Conservation (phyloP, 1,139 yeast species). For the Sugiyamaella grinbergsii region DNA sequence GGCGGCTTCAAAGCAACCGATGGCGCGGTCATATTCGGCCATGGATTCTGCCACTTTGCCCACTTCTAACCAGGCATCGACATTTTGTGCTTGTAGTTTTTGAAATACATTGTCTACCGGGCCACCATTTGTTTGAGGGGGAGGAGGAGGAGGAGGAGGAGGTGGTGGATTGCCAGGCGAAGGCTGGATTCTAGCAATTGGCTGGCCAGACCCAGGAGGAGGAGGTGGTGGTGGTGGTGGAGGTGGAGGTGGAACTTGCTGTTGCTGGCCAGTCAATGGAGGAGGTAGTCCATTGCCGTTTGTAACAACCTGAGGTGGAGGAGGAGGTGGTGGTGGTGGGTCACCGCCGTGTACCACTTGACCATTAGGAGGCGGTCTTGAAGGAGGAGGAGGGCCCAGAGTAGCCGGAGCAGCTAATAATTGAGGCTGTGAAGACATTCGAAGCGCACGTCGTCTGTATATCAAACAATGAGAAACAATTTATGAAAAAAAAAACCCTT, state of each 20-base stretch:
- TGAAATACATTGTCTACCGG: conserved; percentile 50
- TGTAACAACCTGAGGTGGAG: conserved; percentile 14
- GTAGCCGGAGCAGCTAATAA: conserved; percentile 22
- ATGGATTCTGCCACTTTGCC: conserved; percentile 85
- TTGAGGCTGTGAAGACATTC: conserved; percentile 24
- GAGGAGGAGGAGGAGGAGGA: conserved; percentile 36
- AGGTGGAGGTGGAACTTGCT: conserved; percentile 23
- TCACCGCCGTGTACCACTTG: conserved; percentile 19
- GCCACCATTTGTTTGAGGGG: conserved; percentile 20
- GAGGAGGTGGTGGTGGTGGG: conserved; percentile 28
- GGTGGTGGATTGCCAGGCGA: conserved; percentile 14
- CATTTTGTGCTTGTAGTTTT: conserved; percentile 55
- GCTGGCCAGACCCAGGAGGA: conserved; percentile 19
- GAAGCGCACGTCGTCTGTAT: too few species aligned
- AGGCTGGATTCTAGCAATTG: conserved; percentile 17
- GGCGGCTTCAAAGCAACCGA: conserved; percentile 87
- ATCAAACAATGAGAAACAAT: too few species aligned
- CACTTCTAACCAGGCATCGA: conserved; percentile 91
- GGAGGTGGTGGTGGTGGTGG: conserved; percentile 28
- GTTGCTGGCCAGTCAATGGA: conserved; percentile 10
- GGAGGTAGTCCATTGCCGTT: conserved; percentile 27
- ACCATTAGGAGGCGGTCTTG: conserved; percentile 21
- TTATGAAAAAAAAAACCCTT: too few species aligned
- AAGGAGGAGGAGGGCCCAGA: conserved; percentile 17
- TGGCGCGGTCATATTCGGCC: conserved; percentile 88